These are phyloP conservation scores for Fusarium chaquense DNA, from an alignment of 2,329 filamentous ascomycete species.

Conservation along the genomic window DNA sequence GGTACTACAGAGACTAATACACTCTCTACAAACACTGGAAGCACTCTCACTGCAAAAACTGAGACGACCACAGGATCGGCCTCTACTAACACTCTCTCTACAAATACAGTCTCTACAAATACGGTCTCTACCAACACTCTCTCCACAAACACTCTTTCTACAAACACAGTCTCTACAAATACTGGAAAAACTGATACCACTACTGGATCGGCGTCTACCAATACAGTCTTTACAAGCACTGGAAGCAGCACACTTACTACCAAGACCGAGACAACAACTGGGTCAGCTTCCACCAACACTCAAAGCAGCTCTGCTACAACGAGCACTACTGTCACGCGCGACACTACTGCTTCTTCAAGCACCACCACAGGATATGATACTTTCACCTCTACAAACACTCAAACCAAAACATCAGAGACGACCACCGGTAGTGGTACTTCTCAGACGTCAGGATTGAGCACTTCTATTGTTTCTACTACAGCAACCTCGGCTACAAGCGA, in stretches of 20 bases:
- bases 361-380: not conserved
- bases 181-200: no score
- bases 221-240: not conserved
- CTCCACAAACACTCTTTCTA: no score
- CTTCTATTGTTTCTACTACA: not conserved
- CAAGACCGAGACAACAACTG: not conserved
- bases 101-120: not conserved
- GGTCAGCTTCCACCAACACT: not conserved
- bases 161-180: no score
- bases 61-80: not conserved
- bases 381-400: not conserved
- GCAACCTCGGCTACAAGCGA: slow-evolving; percentile 18
- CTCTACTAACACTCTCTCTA: not conserved
- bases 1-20: slow-evolving; percentile 2
- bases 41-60: not conserved
- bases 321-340: not conserved
- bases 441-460: not conserved
- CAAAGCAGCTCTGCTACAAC: slow-evolving; percentile 18
- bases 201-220: not conserved
- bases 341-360: slow-evolving; percentile 13
- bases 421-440: not conserved
- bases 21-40: slow-evolving; percentile 2
- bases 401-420: not conserved
- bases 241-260: not conserved
- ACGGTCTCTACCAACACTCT: not conserved